These are phyloP conservation scores for Omphalotus olearius DNA, from an alignment of 1,284 basidiomycete species.

Conservation along the genomic window DNA sequence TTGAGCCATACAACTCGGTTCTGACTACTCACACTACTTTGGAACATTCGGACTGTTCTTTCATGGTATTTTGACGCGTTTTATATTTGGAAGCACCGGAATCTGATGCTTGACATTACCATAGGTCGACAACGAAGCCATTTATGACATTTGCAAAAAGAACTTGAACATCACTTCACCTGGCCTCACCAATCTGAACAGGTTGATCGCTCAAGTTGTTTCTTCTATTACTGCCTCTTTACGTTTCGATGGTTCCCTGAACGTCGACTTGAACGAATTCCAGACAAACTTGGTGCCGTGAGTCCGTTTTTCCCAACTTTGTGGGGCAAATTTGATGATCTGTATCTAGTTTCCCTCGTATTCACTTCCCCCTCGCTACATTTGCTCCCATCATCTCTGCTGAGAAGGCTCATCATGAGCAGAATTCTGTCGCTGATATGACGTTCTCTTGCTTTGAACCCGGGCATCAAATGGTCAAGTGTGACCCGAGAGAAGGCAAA, in stretches of 20 bases:
- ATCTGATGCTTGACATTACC: constrained; percentile 8
- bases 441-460: constrained; percentile 93
- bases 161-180: constrained; percentile 80
- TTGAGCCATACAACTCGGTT: constrained; percentile 99
- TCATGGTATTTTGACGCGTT: constrained; percentile 65
- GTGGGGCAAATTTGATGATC: constrained; percentile 14
- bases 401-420: constrained; percentile 81
- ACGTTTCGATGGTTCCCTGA: constrained; percentile 85
- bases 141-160: constrained; percentile 95
- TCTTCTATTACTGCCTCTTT: constrained; percentile 74
- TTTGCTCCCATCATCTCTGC: constrained; percentile 87
- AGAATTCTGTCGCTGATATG: constrained; percentile 93
- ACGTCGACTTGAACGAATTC: constrained; percentile 92
- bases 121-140: constrained; percentile 88
- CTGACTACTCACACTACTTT: constrained; percentile 98
- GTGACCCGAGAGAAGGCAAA: constrained; percentile 84
- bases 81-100: background rate
- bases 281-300: constrained; percentile 87
- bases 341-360: constrained; percentile 61
- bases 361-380: constrained; percentile 91
- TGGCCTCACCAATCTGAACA: constrained; percentile 85
- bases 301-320: constrained; percentile 15
- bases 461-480: constrained; percentile 93
- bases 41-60: constrained; percentile 99
- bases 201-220: constrained; percentile 87